These are phyloP conservation scores for Fomitopsis palustris DNA, from an alignment of 1,284 basidiomycete species.

Conservation along the genomic window DNA sequence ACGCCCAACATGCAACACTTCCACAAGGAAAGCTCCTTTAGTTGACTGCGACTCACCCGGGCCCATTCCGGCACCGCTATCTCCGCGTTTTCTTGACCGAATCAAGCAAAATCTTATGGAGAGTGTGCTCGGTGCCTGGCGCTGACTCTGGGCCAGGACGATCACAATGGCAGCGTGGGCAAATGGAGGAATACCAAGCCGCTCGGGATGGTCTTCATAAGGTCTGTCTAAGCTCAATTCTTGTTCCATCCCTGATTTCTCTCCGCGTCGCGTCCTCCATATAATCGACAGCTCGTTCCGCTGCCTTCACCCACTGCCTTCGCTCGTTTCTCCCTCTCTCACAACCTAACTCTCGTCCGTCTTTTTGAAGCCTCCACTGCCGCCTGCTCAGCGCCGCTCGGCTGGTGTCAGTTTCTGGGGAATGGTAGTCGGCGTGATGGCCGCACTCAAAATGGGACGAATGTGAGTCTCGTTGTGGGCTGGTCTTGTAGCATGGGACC, in stretches of 20 bases:
- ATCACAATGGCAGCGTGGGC: background rate
- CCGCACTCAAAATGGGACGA: slow-evolving; percentile 43
- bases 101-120: background rate
- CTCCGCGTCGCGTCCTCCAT: background rate
- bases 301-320: too few species aligned
- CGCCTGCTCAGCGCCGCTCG: slow-evolving; percentile 2
- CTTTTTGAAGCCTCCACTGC: background rate
- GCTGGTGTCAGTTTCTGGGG: slow-evolving; percentile 33
- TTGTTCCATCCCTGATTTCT: background rate
- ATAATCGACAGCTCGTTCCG: background rate
- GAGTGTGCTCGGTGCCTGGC: background rate
- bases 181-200: background rate
- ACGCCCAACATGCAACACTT: too few species aligned
- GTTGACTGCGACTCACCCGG: too few species aligned
- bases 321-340: background rate
- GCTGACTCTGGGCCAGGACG: background rate
- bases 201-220: background rate
- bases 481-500: background rate
- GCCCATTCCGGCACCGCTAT: too few species aligned
- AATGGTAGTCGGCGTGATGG: slow-evolving; percentile 43
- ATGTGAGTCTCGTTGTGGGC: slow-evolving; percentile 32
- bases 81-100: too few species aligned
- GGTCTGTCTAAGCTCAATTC: background rate
- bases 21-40: too few species aligned
- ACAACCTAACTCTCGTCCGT: background rate